Base-by-base conservation (phyloP, 192 early-diverging fungal genomes). In the Linnemannia elongata region DNA sequence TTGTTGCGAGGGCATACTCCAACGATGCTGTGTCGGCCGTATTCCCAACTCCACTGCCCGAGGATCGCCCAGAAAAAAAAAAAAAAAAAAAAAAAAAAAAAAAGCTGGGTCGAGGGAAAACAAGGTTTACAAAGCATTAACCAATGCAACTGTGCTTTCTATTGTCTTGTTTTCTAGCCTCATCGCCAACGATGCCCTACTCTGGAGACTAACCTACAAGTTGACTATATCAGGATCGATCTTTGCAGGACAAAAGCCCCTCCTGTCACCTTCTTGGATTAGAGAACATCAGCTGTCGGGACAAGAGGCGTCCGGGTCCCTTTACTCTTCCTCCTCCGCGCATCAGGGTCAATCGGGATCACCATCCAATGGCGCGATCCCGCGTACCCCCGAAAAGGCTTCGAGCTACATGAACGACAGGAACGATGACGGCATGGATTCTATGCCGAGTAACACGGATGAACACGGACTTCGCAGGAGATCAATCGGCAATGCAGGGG, bases 151-250 rank as follows among this genome's bases (percentile, higher is more conserved):
- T 73, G 13, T 35, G 57, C 0, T 45, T 1, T 7, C 38, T 39
- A 3, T 39, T 39, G 3, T 7, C 12, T 45, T 45, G 30, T 24
- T 33, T 24, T 36, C 24, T 78, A 87, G 79, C 44, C 42, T 87
- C 22, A 87, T 87, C 41, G 85, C 63, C 38, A 78, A 75, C 30
- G 79, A 87, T 54, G 85, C 80, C 1, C 38, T 72, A 69, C 79
- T 87, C 2, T 87, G 79, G 85, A 76, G 66, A 70, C 35, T 87
- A 4, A 63, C 85, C 0, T 87, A 87, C 35, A 74, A 77, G 33
- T 68, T 81, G 4, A 87, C 79, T 1, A 80, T 87, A 35, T 81
- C 85, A 33, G 85, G 85, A 33, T 87, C 85, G 36, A 75, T 87
- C 24, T 87, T 87, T 76, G 69, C 63, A 4, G 38, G 55, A 20